phyloP scores from a whole-genome alignment of 2,329 filamentous ascomycete genomes.

The Pyrenophora teres region DNA sequence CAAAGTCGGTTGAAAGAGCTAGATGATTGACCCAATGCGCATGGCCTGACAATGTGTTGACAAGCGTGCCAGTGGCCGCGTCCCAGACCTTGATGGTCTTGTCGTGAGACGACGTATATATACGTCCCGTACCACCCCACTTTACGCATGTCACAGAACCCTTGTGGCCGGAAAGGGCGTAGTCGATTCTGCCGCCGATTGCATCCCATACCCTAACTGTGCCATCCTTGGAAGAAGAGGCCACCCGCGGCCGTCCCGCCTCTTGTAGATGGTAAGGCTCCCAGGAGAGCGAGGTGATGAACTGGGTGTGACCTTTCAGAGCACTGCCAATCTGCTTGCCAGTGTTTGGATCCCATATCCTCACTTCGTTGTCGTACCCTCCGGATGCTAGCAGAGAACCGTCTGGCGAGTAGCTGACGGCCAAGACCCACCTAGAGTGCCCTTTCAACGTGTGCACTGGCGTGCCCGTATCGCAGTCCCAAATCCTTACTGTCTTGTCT shows the following conservation, averaged over 20 bases:
- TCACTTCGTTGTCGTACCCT: conserved; percentile 90
- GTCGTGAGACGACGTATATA: conserved; percentile 71
- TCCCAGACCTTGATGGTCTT: conserved; percentile 94
- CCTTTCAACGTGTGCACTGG: conserved; percentile 84
- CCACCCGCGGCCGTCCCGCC: conserved; percentile 74
- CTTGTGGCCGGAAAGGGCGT: conserved; percentile 86
- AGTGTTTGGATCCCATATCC: conserved; percentile 84
- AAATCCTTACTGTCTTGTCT: conserved; percentile 88
- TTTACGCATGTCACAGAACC: conserved; percentile 85
- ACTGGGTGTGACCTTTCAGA: conserved; percentile 85
- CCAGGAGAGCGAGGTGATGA: conserved; percentile 87
- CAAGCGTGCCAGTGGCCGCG: conserved; percentile 73
- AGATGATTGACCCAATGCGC: conserved; percentile 97
- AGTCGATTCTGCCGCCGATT: conserved; percentile 76
- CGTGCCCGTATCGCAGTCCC: conserved; percentile 93
- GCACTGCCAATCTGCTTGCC: conserved; percentile 73
- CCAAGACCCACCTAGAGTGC: conserved; percentile 88
- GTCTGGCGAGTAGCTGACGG: conserved; percentile 85
- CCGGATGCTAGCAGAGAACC: conserved; percentile 81
- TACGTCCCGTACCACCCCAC: conserved; percentile 83
- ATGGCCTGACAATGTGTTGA: conserved; percentile 80
- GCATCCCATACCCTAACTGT: conserved; percentile 88
- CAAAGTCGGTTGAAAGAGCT: conserved; percentile 90
- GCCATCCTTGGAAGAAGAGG: conserved; percentile 85
- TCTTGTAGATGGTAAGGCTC: conserved; percentile 88